phyloP scores from a whole-genome alignment of 805 yeast genomes.

The Schwanniomyces yamadae region DNA sequence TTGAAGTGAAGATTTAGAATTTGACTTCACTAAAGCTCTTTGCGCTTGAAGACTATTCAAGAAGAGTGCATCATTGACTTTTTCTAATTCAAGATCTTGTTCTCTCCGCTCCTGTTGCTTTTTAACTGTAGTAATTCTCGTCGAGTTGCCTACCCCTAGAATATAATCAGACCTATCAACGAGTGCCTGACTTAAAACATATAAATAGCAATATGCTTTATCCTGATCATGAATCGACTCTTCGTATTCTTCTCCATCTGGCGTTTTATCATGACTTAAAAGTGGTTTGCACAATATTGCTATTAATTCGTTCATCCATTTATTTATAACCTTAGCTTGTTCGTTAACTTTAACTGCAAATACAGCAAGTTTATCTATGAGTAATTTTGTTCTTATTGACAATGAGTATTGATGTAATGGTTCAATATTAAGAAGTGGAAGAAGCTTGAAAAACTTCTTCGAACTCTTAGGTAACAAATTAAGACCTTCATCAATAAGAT shows the following conservation, averaged over 20 bases:
- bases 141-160: constrained; percentile 31
- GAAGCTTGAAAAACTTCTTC: constrained; percentile 26
- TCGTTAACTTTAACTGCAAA: constrained; percentile 40
- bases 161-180: constrained; percentile 41
- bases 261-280: constrained; percentile 43
- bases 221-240: constrained; percentile 76
- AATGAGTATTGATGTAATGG: constrained; percentile 15
- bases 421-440: constrained; percentile 27
- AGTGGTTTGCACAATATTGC: constrained; percentile 49
- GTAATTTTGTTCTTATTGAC: constrained; percentile 19
- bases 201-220: constrained; percentile 57
- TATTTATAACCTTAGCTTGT: constrained; percentile 52
- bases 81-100: constrained; percentile 22
- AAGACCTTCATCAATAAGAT: constrained; percentile 30
- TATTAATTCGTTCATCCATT: constrained; percentile 48
- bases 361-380: constrained; percentile 18
- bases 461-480: constrained; percentile 32
- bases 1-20: constrained; percentile 30
- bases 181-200: constrained; percentile 41
- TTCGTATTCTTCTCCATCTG: constrained; percentile 77
- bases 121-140: constrained; percentile 15
- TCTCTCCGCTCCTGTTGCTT: constrained; percentile 19
- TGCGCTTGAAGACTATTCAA: constrained; percentile 21
- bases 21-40: constrained; percentile 26
- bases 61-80: constrained; percentile 25